Conservation (phyloP, 139 green algal species). For the Mesostigma viride region DNA sequence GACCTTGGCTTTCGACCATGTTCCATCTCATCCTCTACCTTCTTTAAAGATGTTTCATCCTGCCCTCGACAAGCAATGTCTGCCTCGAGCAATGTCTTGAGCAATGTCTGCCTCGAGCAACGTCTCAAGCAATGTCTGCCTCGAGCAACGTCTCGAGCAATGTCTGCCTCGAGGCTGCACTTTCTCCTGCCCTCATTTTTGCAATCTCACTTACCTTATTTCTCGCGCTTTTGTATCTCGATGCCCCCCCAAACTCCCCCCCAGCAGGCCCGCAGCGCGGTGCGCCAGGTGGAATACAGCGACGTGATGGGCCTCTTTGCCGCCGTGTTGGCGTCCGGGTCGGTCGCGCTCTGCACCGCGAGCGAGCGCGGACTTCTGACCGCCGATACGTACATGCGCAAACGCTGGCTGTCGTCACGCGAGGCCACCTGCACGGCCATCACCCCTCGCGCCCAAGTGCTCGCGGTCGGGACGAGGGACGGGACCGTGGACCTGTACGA, state of each 20-base stretch:
- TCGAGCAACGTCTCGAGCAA: not conserved
- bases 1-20: too few relatives aligned
- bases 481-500: constrained; percentile 30
- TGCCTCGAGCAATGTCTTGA: not conserved
- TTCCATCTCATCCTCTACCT: too few relatives aligned
- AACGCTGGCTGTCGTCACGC: constrained; percentile 23
- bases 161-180: not conserved
- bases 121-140: not conserved
- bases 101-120: not conserved
- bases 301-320: constrained; percentile 18
- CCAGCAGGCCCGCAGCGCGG: not conserved
- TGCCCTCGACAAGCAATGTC: too few relatives aligned
- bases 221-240: too few relatives aligned
- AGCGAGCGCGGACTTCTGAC: constrained; percentile 19
- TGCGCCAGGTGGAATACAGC: constrained; percentile 22
- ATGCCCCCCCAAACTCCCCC: not conserved
- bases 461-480: constrained; percentile 20
- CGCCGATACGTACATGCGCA: constrained; percentile 12
- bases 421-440: constrained; percentile 18
- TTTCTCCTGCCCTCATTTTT: not conserved
- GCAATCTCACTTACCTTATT: not conserved
- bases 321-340: constrained; percentile 24
- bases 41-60: too few relatives aligned
- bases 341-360: constrained; percentile 23
- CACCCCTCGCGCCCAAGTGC: constrained; percentile 12